Evolutionary conservation across 176 grass and related monocot genomes (phyloP), one percentile per base, ranked within the genome.

Genomic region (Alopecurus myosuroides): DNA sequence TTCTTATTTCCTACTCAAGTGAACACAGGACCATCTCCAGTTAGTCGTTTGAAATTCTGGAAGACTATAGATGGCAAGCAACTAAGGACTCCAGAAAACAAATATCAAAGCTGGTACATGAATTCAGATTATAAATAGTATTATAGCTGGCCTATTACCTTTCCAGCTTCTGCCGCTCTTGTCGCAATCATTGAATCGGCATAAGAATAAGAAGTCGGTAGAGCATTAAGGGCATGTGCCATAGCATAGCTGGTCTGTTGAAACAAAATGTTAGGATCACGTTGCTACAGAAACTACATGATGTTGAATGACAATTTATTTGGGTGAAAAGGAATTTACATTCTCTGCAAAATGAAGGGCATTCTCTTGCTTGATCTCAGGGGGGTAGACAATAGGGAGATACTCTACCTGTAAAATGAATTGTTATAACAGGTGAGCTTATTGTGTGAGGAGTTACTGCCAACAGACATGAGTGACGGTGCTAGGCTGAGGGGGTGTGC

Each of bases 321-420:
- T 64, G 28, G 53, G 66, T 37, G 29, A 79, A 76, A 77, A 9
- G 50, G 28, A 81, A 40, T 91, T 91, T 84, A 98, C 97, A 80
- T 85, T 80, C 48, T 90, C 89, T 65, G 97, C 87, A 86, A 98
- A 98, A 70, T 92, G 77, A 89, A 91, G 78, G 9, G 77, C 89
- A 44, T 88, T 94, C 35, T 92, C 83, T 73, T 92, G 83, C 84
- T 98, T 98, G 79, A 94, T 95, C 86, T 98, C 91, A 86, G 87
- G 93, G 81, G 97, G 91, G 81, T 85, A 79, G 63, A 95, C 86
- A 70, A 98, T 81, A 70, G 97, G 93, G 68, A 95, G 93, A 60
- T 98, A 98, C 51, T 98, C 97, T 42, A 98, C 93, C 97, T 98
- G 85, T 57, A 81, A 83, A 74, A 48, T 74, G 3, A 74, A 56